Percentiles rank a stretch among this genome's conserved stretches.
Conservation (phyloP, 73 alveolate genomes). For the Effrenium voratum region DNA sequence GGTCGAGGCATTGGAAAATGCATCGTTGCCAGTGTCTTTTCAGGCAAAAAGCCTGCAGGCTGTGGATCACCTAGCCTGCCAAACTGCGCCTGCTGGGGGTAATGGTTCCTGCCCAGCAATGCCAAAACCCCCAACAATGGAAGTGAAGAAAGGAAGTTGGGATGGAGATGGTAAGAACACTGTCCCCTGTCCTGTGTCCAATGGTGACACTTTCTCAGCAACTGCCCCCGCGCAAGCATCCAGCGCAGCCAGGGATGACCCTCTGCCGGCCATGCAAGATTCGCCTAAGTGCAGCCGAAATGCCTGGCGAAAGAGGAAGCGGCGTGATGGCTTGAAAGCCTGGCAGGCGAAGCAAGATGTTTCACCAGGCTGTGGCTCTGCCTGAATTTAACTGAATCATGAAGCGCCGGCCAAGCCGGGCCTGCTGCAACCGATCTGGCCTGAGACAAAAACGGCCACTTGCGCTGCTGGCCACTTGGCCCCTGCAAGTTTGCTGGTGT, state of each 20-base stretch:
- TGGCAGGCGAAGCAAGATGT: neutral
- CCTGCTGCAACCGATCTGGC: too few species aligned
- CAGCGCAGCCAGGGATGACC: neutral
- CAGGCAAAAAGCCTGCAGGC: neutral
- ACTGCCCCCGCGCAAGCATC: neutral
- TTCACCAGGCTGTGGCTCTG: too few species aligned
- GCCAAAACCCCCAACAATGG: too few species aligned
- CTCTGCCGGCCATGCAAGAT: neutral
- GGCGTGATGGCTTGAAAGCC: neutral
- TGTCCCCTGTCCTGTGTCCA: neutral
- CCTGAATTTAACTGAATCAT: too few species aligned
- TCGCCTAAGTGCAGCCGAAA: neutral
- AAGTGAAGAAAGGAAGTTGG: too few species aligned
- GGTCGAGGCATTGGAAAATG: neutral
- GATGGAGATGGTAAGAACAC: neutral
- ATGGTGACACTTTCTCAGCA: neutral
- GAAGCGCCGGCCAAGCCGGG: too few species aligned
- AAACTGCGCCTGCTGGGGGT: too few species aligned
- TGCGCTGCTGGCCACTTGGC: too few species aligned
- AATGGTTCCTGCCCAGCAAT: too few species aligned
- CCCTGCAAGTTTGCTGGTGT: too few species aligned
- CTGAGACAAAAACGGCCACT: too few species aligned
- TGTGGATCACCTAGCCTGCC: neutral
- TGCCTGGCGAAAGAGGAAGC: slow-evolving; percentile 55
- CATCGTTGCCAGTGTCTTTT: neutral